Conservation (phyloP, 257 asterid genomes). For the Nicotiana noctiflora region DNA sequence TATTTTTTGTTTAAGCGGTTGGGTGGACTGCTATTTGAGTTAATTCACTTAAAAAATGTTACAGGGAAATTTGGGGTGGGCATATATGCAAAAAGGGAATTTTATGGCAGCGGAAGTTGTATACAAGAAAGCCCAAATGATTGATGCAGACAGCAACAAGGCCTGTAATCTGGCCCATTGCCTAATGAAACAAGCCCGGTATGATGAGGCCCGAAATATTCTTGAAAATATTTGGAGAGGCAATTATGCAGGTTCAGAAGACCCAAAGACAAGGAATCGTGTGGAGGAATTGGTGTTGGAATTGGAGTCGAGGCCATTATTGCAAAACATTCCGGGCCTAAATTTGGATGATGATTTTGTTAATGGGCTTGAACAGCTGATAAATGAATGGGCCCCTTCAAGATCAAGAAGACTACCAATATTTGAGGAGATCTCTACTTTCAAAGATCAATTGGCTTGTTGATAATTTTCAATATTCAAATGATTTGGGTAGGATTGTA, state of each 20-base stretch:
- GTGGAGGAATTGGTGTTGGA: slow-evolving; percentile 47
- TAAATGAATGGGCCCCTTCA: slow-evolving; percentile 52
- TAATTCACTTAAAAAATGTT: neutral
- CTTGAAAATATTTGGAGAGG: slow-evolving; percentile 43
- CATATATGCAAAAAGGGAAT: slow-evolving; percentile 71
- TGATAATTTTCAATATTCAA: slow-evolving; percentile 8
- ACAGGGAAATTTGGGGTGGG: slow-evolving; percentile 92
- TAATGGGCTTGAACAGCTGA: slow-evolving; percentile 42
- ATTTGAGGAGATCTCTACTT: slow-evolving; percentile 71
- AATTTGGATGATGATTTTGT: slow-evolving; percentile 49
- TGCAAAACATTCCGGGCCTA: slow-evolving; percentile 20
- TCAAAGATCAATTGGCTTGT: slow-evolving; percentile 79
- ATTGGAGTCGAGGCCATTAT: slow-evolving; percentile 16
- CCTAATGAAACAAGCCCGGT: slow-evolving; percentile 52
- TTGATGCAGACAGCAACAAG: slow-evolving; percentile 76
- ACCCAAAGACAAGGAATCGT: slow-evolving; percentile 42
- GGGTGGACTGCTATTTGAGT: too few relatives aligned
- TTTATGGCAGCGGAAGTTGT: slow-evolving; percentile 75
- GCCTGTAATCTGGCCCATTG: slow-evolving; percentile 73
- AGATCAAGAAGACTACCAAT: slow-evolving; percentile 76
- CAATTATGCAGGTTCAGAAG: slow-evolving; percentile 57
- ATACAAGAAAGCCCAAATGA: slow-evolving; percentile 80
- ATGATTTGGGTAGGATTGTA: too few relatives aligned
- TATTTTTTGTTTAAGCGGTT: too few relatives aligned
- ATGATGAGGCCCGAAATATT: slow-evolving; percentile 46